Conservation (phyloP, 2,329 filamentous ascomycete species). For the Clathrospora elynae region DNA sequence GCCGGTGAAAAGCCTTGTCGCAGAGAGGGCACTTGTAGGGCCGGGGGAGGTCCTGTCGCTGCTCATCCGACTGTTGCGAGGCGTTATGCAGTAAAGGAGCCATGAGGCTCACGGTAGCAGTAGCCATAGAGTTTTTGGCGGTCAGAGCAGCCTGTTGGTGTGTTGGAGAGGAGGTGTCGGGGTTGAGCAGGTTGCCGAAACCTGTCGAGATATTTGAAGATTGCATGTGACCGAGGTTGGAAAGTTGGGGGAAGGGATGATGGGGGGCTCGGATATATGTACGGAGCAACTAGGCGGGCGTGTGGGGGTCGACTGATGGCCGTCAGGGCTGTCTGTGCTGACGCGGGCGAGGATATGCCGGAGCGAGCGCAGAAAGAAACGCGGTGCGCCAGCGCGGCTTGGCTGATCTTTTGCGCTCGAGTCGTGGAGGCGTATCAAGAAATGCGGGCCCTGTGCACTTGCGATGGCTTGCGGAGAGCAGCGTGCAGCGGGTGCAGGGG, state of each 20-base stretch:
- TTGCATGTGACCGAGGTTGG: conserved; percentile 50
- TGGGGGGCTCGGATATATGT: conserved; percentile 46
- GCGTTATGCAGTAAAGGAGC: conserved; percentile 65
- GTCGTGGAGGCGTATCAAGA: conserved; percentile 27
- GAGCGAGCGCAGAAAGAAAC: conserved; percentile 31
- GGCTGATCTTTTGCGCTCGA: conserved; percentile 21
- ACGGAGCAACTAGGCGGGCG: conserved; percentile 35
- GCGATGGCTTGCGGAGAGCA: conserved; percentile 26
- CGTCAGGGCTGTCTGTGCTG: conserved; percentile 37
- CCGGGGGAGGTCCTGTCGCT: conserved; percentile 83
- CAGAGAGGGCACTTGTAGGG: conserved; percentile 99
- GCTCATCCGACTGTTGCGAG: conserved; percentile 54
- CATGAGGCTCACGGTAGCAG: conserved; percentile 56
- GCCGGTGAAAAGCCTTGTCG: conserved; percentile 96
- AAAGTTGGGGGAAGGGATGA: conserved; percentile 47
- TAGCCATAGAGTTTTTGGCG: conserved; percentile 43
- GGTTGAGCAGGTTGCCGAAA: conserved; percentile 49
- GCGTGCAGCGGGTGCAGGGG: conserved; percentile 25
- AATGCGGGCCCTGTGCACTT: conserved; percentile 25
- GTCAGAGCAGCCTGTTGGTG: conserved; percentile 20
- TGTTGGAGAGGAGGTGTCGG: conserved; percentile 28
- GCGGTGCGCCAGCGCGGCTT: conserved; percentile 28
- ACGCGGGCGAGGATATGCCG: conserved; percentile 33
- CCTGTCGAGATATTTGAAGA: conserved; percentile 40
- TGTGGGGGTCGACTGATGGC: conserved; percentile 38